Evolutionary conservation across 2,329 filamentous ascomycete species (phyloP), one percentile per base, ranked within the genome.

Genomic region (Orbilia brochopaga): DNA sequence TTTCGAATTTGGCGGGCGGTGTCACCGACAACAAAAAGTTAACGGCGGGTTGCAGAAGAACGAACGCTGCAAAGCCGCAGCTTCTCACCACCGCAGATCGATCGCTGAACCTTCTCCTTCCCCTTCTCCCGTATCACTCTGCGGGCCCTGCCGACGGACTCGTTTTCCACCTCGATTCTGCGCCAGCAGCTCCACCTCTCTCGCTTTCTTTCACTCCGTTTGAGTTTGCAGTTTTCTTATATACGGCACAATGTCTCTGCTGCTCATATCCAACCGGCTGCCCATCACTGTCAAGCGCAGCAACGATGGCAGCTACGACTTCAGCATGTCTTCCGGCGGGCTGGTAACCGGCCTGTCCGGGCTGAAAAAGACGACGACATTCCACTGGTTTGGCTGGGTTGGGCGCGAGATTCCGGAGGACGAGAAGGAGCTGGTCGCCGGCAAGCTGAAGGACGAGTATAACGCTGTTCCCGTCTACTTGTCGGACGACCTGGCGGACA

Each of bases 311-410:
- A 89, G 89, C 79, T 99, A 96, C 82, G 86, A 88, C 78, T 96
- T 96, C 80, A 91, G 90, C 79, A 96, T 97, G 90, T 97, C 93
- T 52, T 97, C 94, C 1, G 94, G 94, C 66, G 94, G 94, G 44
- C 86, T 99, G 44, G 94, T 97, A 77, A 96, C 91, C 56, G 94
- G 94, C 19, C 84, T 99, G 73, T 96, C 91, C 75, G 94, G 94
- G 24, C 82, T 97, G 67, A 89, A 90, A 77, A 97, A 97, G 81
- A 90, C 91, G 32, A 96, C 91, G 24, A 93, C 88, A 76, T 97
- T 97, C 81, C 90, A 94, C 80, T 99, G 94, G 94, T 97, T 97
- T 81, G 94, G 94, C 76, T 97, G 94, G 93, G 92, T 94, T 0
- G 94, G 94, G 40, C 82, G 96, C 54, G 91, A 97, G 80, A 87